Evolutionary conservation across 2,329 filamentous ascomycete genomes (phyloP).

Genomic region (Pestalotiopsis sp.): DNA sequence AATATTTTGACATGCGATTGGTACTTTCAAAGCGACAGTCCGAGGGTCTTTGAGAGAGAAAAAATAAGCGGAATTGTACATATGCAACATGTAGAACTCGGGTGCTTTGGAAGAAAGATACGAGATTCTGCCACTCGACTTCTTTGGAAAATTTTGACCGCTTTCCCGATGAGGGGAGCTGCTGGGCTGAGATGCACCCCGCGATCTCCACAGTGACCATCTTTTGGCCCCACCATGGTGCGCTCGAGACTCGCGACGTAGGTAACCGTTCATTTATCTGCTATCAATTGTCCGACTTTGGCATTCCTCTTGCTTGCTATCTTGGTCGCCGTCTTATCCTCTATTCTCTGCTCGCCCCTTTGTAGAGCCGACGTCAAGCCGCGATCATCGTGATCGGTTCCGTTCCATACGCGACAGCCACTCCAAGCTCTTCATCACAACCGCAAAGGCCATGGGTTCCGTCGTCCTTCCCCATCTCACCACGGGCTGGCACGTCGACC

Average conservation of each 20-base stretch:
- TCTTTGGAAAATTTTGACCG: conserved; percentile 6
- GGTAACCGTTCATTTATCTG: not conserved
- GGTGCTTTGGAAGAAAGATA: not conserved
- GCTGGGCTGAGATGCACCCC: not conserved
- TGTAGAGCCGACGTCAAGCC: too few relatives aligned
- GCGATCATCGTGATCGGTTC: not conserved
- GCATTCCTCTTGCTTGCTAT: too few relatives aligned
- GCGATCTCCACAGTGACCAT: not conserved
- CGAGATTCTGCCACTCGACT: not conserved
- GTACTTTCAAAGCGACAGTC: not conserved
- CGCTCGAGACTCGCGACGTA: not conserved
- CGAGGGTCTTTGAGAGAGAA: not conserved
- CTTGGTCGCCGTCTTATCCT: too few relatives aligned
- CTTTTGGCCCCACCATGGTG: not conserved
- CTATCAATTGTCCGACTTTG: too few relatives aligned
- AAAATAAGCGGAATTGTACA: not conserved
- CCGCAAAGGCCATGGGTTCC: conserved; percentile 61
- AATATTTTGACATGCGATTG: not conserved
- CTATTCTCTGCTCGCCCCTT: too few relatives aligned
- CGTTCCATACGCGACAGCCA: not conserved
- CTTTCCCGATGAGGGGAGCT: not conserved
- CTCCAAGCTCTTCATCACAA: not conserved
- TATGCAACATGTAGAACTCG: not conserved
- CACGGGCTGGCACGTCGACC: conserved; percentile 97
- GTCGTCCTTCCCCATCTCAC: conserved; percentile 88